Base-by-base conservation (phyloP, 768 basidiomycete genomes). In the Auricularia sp. region DNA sequence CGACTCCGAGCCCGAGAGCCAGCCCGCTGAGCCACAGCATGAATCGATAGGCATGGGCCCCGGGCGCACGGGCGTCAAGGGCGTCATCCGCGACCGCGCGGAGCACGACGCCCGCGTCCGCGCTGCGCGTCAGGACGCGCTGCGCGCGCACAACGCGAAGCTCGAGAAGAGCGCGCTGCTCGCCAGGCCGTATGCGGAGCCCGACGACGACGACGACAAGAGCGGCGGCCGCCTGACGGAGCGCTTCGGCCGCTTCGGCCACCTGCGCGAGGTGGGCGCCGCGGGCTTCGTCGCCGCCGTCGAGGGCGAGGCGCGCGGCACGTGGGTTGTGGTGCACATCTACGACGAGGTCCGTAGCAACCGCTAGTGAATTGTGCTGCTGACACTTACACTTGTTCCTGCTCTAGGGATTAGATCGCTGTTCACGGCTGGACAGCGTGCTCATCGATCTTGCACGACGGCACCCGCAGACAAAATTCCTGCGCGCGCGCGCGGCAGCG, bases 41-140 rank as follows among this genome's bases (percentile, higher is more conserved):
- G 84, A 87, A 63, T 85, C 86, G 12, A 90, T 92, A 61, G 90
- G 91, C 8, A 88, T 92, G 87, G 89, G 87, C 3, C 88, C 88
- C 10, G 91, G 91, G 3, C 80, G 91, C 34, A 93, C 91, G 4
- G 91, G 91, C 23, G 91, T 93, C 59, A 93, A 93, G 68, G 91
- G 91, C 33, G 91, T 93, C 65, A 89, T 93, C 64, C 83, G 90
- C 34, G 91, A 93, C 74, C 81, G 84, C 36, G 79, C 85, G 65
- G 91, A 93, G 70, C 89, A 89, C 3, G 80, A 77, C 29, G 74
- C 64, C 43, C 29, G 64, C 12, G 66, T 56, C 16, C 80, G 82
- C n/a, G 79, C 81, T 33, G 83, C 81, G 67, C 77, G 78, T 11
- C 78, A 77, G 3, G 75, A 73, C 18, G 86, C 88, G 64, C 72